These are phyloP conservation scores for Dendrocalamus latiflorus DNA, from an alignment of 202 grass and related monocot genomes.

Conservation along the genomic window DNA sequence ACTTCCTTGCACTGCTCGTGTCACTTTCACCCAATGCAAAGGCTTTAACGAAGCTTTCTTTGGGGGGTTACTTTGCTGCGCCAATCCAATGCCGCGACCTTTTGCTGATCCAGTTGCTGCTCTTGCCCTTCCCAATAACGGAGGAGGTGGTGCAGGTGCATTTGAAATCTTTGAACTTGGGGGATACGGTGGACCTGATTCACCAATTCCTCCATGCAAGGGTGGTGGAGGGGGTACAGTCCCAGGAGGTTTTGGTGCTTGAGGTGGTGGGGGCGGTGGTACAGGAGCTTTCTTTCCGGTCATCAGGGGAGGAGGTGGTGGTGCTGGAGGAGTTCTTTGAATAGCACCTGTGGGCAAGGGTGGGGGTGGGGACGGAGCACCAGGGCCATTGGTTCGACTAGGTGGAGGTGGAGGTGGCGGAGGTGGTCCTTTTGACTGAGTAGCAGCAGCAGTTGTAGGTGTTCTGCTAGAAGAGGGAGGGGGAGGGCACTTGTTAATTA, in stretches of 20 bases:
- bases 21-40: too few relatives aligned
- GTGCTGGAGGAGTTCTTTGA: constrained; percentile 35
- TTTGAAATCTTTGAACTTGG: constrained; percentile 47
- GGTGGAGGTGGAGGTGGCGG: constrained; percentile 35
- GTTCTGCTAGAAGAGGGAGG: constrained; percentile 25
- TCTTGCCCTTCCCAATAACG: constrained; percentile 58
- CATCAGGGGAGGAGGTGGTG: constrained; percentile 33
- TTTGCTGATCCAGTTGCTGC: constrained; percentile 30
- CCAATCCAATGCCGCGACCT: constrained; percentile 62
- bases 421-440: constrained; percentile 27
- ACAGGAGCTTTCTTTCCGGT: constrained; percentile 41
- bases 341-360: constrained; percentile 10
- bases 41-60: too few relatives aligned
- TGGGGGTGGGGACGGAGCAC: constrained; percentile 28
- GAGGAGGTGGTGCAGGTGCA: constrained; percentile 49
- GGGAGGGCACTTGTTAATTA: constrained; percentile 13
- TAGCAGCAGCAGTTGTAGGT: constrained; percentile 5
- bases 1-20: too few relatives aligned
- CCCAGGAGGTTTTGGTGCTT: constrained; percentile 44
- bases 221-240: constrained; percentile 47
- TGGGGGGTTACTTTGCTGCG: too few relatives aligned
- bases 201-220: constrained; percentile 7
- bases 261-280: constrained; percentile 47
- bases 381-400: neutral
- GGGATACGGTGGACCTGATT: neutral